Conservation (phyloP, 164 flowering plant species). For the Dillenia turbinata region DNA sequence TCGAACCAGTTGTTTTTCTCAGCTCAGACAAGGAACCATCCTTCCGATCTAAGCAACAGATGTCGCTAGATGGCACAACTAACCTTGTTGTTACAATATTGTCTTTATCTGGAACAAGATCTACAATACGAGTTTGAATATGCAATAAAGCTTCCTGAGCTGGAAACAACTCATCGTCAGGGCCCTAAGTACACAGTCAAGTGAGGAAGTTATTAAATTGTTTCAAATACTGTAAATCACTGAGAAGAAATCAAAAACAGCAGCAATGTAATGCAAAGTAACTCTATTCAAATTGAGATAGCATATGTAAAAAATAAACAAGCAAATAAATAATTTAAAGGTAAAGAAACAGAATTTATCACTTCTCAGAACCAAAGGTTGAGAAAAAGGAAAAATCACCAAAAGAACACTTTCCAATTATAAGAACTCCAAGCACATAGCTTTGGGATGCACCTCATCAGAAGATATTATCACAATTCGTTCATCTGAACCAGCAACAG, state of each 20-base stretch:
- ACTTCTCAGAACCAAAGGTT: not conserved
- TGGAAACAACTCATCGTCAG: constrained; percentile 95
- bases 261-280: no score
- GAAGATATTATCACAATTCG: constrained; percentile 68
- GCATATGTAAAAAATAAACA: not conserved
- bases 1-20: constrained; percentile 64
- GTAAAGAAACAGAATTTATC: not conserved
- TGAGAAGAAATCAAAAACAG: no score
- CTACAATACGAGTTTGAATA: constrained; percentile 85
- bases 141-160: constrained; percentile 98
- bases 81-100: constrained; percentile 76
- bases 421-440: no score
- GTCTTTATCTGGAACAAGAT: constrained; percentile 80
- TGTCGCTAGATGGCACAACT: constrained; percentile 70
- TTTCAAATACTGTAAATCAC: not conserved
- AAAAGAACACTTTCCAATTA: no score
- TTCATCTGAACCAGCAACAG: constrained; percentile 67
- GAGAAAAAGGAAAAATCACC: constrained; percentile 4
- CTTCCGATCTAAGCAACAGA: constrained; percentile 66
- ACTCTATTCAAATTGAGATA: not conserved
- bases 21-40: constrained; percentile 65
- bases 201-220: not conserved
- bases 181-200: constrained; percentile 49
- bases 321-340: not conserved
- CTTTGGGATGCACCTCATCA: constrained; percentile 61